Evolutionary conservation across 257 asterid species (phyloP).

Genomic region (Primulina huaijiensis): DNA sequence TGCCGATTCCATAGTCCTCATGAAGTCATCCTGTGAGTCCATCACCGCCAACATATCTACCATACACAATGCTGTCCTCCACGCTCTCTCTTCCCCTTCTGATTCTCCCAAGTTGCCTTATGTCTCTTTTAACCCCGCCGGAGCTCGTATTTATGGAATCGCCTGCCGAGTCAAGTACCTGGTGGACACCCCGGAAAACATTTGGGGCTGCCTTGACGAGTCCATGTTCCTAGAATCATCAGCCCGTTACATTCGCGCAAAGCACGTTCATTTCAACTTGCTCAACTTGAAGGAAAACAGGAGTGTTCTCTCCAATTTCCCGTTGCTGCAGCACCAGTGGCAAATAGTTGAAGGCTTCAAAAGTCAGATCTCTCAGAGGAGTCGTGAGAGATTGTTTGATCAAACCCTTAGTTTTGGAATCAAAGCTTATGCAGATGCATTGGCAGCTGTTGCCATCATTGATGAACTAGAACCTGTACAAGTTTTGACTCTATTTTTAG

Average conservation of each 20-base stretch:
- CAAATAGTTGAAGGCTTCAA: conserved; percentile 91
- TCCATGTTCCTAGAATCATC: conserved; percentile 89
- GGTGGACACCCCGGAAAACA: conserved; percentile 97
- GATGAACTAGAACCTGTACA: conserved; percentile 88
- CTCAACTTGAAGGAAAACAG: conserved; percentile 43
- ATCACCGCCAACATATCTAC: conserved; percentile 71
- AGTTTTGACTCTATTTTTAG: conserved; percentile 70
- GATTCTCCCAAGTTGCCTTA: conserved; percentile 57
- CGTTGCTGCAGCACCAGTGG: conserved; percentile 97
- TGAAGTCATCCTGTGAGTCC: conserved; percentile 87
- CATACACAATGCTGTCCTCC: conserved; percentile 56
- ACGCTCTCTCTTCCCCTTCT: conserved; percentile 62
- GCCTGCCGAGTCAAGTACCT: conserved; percentile 97
- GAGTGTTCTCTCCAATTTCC: conserved; percentile 68
- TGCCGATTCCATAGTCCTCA: conserved; percentile 85
- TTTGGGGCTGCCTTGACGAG: conserved; percentile 98
- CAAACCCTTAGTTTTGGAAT: conserved; percentile 57
- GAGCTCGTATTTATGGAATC: conserved; percentile 69
- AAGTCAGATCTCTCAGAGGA: conserved; percentile 87
- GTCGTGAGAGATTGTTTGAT: conserved; percentile 85
- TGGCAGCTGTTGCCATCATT: conserved; percentile 79
- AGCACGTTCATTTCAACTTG: conserved; percentile 71
- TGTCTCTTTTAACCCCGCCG: conserved; percentile 39
- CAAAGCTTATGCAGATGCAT: conserved; percentile 86
- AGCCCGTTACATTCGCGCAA: conserved; percentile 86